phyloP scores from a whole-genome alignment of 2,329 filamentous ascomycete genomes.

The Trichoderma guizhouense region DNA sequence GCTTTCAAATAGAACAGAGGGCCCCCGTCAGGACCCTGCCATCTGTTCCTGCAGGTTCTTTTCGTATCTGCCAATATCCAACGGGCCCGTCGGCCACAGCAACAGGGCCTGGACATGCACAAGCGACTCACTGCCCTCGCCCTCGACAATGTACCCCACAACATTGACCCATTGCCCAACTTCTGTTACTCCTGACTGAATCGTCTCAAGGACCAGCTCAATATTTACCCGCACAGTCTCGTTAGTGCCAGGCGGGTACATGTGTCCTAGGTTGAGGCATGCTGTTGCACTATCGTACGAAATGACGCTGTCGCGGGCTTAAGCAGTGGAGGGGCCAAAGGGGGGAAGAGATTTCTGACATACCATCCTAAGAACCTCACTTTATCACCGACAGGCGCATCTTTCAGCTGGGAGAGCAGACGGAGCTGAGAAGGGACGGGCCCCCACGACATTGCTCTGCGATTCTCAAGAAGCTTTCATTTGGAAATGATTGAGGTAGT shows the following conservation, averaged over 20 bases:
- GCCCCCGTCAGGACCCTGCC: constrained; percentile 18
- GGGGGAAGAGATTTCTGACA: constrained; percentile 30
- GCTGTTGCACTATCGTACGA: constrained; percentile 54
- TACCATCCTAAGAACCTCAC: constrained; percentile 92
- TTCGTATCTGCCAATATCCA: constrained; percentile 72
- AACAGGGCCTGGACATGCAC: constrained; percentile 68
- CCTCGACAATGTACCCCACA: constrained; percentile 68
- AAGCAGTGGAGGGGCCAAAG: background rate
- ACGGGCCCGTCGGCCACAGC: constrained; percentile 71
- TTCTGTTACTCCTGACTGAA: constrained; percentile 61
- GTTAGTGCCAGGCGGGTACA: constrained; percentile 49
- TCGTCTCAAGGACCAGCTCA: constrained; percentile 62
- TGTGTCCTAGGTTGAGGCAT: constrained; percentile 65
- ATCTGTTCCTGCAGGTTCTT: constrained; percentile 44
- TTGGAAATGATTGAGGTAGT: background rate
- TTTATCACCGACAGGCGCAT: constrained; percentile 61
- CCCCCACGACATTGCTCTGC: constrained; percentile 47
- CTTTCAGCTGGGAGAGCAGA: constrained; percentile 60
- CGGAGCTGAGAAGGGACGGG: constrained; percentile 64
- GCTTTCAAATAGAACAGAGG: background rate
- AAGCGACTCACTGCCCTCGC: constrained; percentile 19
- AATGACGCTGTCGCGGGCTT: constrained; percentile 41
- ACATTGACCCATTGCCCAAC: constrained; percentile 88
- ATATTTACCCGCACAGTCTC: constrained; percentile 64
- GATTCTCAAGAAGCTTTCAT: background rate